Evolutionary conservation across 768 basidiomycete genomes (phyloP), one percentile per base, ranked within the genome.

Genomic region (Kwoniella mangroviensis): DNA sequence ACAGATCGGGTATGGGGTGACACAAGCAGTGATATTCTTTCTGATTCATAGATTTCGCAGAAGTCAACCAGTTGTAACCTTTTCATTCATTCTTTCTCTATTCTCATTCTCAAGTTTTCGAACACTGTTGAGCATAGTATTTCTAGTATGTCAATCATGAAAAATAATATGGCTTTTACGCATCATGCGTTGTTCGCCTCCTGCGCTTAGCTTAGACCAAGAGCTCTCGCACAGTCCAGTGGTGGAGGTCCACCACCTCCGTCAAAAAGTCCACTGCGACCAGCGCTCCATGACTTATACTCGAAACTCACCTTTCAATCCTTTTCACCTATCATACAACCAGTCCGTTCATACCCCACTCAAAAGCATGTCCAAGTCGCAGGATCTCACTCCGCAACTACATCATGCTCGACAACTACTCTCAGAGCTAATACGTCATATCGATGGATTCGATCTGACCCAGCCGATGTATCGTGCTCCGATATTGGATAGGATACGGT

Each of bases 381-480:
- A 63, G 52, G 68, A 69, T 52, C 59, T 58, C 54, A 64, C 63
- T 15, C 43, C 61, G 2, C 15, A 69, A 9, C 55, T 64, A 4
- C 26, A 58, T 9, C 42, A 58, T 13, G 62, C 62, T 19, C 42
- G 40, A 56, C 15, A 3, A 9, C 56, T 63, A 12, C 21, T 64
- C 22, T 7, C 22, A 3, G 54, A 60, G 34, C 54, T 69, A 1
- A 21, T 64, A 17, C 26, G 13, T 10, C 42, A 64, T 59, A 69
- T 69, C 43, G 21, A 59, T 2, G n/a, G 28, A n/a, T 69, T 69
- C 40, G 53, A 54, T 21, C 17, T 69, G 54, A 56, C 49, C 12
- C 45, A 56, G 21, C 24, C 68, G 21, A 42, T 72, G 17, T 72
- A 67, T 51, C 60, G 58, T 43, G 65, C 70, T 9, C 70, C 70